A percentile compares a stretch with the other conserved stretches of the same genome.
These are phyloP conservation scores for Bidens hawaiensis DNA, from an alignment of 140 eudicot species.

Conservation along the genomic window DNA sequence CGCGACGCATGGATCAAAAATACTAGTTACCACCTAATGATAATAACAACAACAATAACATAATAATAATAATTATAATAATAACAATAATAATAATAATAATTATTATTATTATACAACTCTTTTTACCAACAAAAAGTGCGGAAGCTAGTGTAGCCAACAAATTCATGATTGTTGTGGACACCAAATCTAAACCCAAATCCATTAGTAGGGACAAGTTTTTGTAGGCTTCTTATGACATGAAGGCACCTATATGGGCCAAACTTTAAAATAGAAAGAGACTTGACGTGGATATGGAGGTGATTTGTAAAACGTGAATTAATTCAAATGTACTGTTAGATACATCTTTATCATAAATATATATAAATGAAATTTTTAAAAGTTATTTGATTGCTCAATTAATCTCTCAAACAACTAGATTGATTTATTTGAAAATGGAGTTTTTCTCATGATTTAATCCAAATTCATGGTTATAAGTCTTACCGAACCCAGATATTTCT, in stretches of 20 bases:
- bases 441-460: no score
- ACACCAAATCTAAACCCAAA: conserved; percentile 1
- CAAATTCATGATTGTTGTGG: conserved; percentile 4
- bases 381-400: no score
- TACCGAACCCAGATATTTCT: no score
- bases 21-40: no score
- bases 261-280: neutral
- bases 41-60: no score
- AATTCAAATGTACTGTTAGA: neutral
- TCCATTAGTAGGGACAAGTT: neutral
- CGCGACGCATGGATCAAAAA: no score
- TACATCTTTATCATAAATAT: neutral
- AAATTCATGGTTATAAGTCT: no score
- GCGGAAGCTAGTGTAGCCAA: neutral
- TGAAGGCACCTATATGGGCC: neutral
- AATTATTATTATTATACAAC: neutral
- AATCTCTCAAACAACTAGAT: no score
- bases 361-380: no score
- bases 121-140: neutral
- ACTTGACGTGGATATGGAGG: neutral
- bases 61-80: no score
- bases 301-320: neutral
- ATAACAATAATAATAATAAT: no score
- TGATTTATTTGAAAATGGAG: no score
- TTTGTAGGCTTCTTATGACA: neutral